Base-by-base conservation (phyloP, 108 stramenopile species). In the Skeletonema menzelii region DNA sequence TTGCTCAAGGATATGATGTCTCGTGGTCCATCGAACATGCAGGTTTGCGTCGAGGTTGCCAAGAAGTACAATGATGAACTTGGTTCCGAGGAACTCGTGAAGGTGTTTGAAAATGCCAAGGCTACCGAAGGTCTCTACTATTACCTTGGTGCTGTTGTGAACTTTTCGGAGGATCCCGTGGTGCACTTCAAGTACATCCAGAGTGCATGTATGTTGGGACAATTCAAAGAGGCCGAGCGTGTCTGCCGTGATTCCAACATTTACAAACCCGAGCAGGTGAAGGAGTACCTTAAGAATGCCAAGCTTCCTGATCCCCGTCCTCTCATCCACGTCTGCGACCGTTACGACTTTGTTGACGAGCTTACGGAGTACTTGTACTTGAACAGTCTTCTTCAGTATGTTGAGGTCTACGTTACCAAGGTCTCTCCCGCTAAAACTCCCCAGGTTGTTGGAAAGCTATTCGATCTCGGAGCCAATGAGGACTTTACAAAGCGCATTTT, bases 121-220 rank as follows among this genome's bases (percentile, higher is more conserved):
- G 94, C 94, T 27, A 97, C 85, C 35, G 98, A 99, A 65, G 98
- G 96, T 63, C 83, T 99, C 14, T 99, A 93, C 84, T 99, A 98
- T 85, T 99, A 92, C 85, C 90, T 98, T 42, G 98, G 97, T 14
- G 85, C 95, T 22, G 89, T 98, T 73, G 97, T 99, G 8, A 98
- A 98, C 84, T 84, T 91, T 57, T 96, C 95, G 27, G 97, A 99
- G 77, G 96, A 98, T 76, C 91, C 98, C 0, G 80, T 88, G 63
- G 99, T 99, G 32, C 99, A 99, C 79, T 98, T 98, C 94, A 98
- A 98, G 82, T 99, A 99, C 87, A 92, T 99, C 69, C 95, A 98
- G 83, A 89, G 94, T 31, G 96, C 97, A 1, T 95, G 97, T 61
- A 85, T 87, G 91, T 86, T 97, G 56, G 92, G 96, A 34, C 97